Base-by-base conservation (phyloP, 306 rosid species). In the Dalbergia cochinchinensis region DNA sequence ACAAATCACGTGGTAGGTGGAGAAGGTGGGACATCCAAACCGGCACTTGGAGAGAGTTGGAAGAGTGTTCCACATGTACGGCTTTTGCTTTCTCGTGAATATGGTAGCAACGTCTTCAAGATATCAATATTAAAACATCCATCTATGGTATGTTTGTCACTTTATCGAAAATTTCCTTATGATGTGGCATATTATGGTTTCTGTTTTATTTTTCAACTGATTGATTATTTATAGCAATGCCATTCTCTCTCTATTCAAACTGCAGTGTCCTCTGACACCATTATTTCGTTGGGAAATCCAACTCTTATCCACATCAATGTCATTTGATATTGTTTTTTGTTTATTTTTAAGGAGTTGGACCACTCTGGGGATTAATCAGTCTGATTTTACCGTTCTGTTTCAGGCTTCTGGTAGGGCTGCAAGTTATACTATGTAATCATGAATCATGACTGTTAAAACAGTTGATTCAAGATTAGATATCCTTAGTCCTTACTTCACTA, bases 1-100 rank as follows among this genome's bases (percentile, higher is more conserved):
- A 91, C 92, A 31, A 94, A 92, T 90, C 98, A 94, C 87, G 85
- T 92, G 50, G 97, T 94, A 84, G 92, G 93, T 33, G 97, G 97
- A 68, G 98, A 89, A 39, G 88, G 88, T 26, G 94, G 98, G 76
- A 57, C 77, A 70, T 78, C 93, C 54, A 94, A 94, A 84, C 94
- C 98, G 19, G 97, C 98, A 83, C 94, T 94, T 31, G 97, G 98
- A 77, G 94, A 94, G 89, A 91, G 90, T 77, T 94, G 98, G 98
- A 94, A 94, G 87, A 90, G 90, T 75, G 83, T 94, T 35, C 92
- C 97, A 69, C 97, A 91, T 74, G 87, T 88, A 48, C 86, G 97
- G 69, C 88, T 92, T 82, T 75, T 83, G 59, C 92, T 92, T 78
- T 87, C 92, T 61, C 86, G 83, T 73, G 91, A 91, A 20, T 86